These are phyloP conservation scores for Teunomyces barrocoloradensis DNA, from an alignment of 805 yeast genomes.

Conservation along the genomic window DNA sequence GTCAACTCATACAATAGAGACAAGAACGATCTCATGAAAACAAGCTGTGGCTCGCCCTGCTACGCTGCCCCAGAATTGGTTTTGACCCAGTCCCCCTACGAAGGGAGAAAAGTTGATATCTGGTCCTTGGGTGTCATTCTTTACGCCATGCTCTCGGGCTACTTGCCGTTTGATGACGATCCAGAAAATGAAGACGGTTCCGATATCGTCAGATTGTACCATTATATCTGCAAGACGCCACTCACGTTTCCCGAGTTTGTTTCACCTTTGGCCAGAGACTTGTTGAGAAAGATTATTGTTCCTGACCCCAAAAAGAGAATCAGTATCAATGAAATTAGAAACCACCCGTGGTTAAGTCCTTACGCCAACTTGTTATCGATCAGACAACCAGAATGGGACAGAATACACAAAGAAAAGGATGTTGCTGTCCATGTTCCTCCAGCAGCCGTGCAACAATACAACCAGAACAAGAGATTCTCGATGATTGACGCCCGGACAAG, in stretches of 20 bases:
- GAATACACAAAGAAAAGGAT: constrained; percentile 34
- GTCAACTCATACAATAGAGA: constrained; percentile 75
- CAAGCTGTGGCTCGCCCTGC: constrained; percentile 97
- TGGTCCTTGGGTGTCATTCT: constrained; percentile 97
- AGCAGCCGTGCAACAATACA: constrained; percentile 8
- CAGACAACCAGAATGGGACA: constrained; percentile 90
- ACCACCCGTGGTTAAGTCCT: constrained; percentile 87
- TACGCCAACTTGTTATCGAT: constrained; percentile 80
- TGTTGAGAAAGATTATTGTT: constrained; percentile 78
- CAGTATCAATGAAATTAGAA: constrained; percentile 62
- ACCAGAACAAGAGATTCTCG: constrained; percentile 43
- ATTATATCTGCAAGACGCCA: constrained; percentile 87
- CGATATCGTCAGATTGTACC: constrained; percentile 85
- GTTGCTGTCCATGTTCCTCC: constrained; percentile 8
- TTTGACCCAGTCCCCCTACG: constrained; percentile 80
- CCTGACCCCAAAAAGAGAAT: constrained; percentile 82
- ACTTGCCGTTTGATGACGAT: constrained; percentile 96
- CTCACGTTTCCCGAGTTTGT: constrained; percentile 94
- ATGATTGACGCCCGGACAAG: constrained; percentile 42
- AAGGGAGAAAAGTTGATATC: constrained; percentile 89
- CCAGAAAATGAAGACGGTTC: constrained; percentile 95
- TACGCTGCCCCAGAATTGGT: constrained; percentile 98
- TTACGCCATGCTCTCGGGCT: constrained; percentile 96
- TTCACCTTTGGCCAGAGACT: constrained; percentile 85
- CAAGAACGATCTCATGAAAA: constrained; percentile 77